phyloP scores from a whole-genome alignment of 2,329 filamentous ascomycete genomes.

The Trichoderma guizhouense region DNA sequence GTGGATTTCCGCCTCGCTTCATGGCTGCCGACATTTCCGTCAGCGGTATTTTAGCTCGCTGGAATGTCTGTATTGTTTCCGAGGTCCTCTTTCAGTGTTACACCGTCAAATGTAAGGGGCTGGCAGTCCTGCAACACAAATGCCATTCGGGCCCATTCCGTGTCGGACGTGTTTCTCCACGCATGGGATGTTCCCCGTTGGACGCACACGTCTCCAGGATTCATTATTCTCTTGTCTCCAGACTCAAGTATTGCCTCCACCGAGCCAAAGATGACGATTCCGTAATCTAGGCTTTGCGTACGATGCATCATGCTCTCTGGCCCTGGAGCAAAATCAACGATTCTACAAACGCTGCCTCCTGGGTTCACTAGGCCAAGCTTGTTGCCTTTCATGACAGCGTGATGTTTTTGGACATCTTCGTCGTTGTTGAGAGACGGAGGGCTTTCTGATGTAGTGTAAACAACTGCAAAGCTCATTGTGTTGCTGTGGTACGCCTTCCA shows the following conservation, averaged over 20 bases:
- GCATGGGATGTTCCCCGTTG: constrained; percentile 55
- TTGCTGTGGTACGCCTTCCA: no score
- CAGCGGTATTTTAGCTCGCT: no score
- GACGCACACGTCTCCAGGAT: constrained; percentile 51
- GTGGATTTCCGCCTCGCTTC: no score
- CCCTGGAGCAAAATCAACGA: constrained; percentile 47
- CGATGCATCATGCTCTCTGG: constrained; percentile 45
- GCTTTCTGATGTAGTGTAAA: no score
- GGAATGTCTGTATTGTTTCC: not conserved
- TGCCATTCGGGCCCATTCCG: constrained; percentile 46
- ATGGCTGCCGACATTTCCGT: no score
- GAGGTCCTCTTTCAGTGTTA: constrained; percentile 1
- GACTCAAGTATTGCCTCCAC: no score
- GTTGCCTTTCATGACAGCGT: constrained; percentile 23
- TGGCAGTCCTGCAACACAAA: constrained; percentile 40
- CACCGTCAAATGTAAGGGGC: not conserved
- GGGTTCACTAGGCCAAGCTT: constrained; percentile 32
- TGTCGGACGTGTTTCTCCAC: constrained; percentile 48
- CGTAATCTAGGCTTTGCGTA: constrained; percentile 53
- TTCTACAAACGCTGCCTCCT: constrained; percentile 42
- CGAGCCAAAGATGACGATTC: constrained; percentile 36
- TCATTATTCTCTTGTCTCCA: constrained; percentile 44
- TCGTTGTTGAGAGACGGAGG: no score
- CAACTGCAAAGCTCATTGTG: no score
- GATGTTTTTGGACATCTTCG: no score